Evolutionary conservation across 2,329 filamentous ascomycete species (phyloP).

Genomic region (Aspergillus calidoustus): DNA sequence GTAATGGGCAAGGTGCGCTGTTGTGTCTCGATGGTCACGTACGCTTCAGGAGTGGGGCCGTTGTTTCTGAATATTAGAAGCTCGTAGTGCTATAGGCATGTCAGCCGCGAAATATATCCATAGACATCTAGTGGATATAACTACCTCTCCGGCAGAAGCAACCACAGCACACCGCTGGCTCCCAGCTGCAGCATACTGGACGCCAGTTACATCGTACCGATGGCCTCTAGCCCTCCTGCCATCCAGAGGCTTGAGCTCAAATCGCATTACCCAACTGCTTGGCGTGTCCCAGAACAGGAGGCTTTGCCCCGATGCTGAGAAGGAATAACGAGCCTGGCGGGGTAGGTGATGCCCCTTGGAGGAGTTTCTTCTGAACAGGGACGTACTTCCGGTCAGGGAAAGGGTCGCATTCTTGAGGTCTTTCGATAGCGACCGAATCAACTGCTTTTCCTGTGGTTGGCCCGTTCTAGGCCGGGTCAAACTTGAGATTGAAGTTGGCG

Average conservation of each 20-base stretch:
- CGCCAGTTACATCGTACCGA: constrained; percentile 37
- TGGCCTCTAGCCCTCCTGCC: constrained; percentile 33
- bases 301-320: constrained; percentile 32
- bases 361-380: constrained; percentile 29
- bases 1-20: constrained; percentile 19
- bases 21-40: constrained; percentile 35
- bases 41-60: constrained; percentile 26
- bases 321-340: constrained; percentile 35
- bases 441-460: constrained; percentile 22
- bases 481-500: constrained; percentile 14
- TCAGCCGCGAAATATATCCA: constrained; percentile 15
- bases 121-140: background rate
- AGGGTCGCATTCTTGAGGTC: constrained; percentile 28
- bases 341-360: constrained; percentile 30
- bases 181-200: constrained; percentile 39
- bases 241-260: constrained; percentile 35
- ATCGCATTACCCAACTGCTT: constrained; percentile 31
- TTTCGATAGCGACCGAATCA: constrained; percentile 22
- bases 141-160: constrained; percentile 30
- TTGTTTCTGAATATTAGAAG: constrained; percentile 35
- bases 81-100: constrained; percentile 28
- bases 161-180: constrained; percentile 39
- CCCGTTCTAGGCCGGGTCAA: constrained; percentile 15
- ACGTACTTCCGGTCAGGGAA: constrained; percentile 22
- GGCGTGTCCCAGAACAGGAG: constrained; percentile 29